phyloP scores from a whole-genome alignment of 1,284 basidiomycete genomes.

The Rhodotorula sp. region DNA sequence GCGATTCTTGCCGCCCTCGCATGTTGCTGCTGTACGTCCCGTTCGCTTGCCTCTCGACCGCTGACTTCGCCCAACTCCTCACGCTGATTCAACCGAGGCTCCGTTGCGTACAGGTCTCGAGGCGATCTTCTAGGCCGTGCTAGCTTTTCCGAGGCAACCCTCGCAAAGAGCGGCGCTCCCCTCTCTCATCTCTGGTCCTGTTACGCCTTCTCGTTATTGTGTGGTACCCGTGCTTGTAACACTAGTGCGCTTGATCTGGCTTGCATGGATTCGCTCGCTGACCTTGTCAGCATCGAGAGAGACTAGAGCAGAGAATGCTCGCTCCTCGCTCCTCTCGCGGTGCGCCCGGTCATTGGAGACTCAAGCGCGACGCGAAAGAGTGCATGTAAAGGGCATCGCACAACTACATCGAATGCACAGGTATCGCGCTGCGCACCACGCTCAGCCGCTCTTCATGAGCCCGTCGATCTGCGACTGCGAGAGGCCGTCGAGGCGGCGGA shows the following conservation, averaged over 20 bases:
- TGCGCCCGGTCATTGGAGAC: no score
- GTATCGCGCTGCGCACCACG: background rate
- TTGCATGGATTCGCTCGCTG: no score
- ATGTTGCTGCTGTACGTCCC: background rate
- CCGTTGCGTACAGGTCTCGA: conserved; percentile 31
- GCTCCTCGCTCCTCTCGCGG: no score
- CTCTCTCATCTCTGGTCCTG: background rate
- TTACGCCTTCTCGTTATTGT: background rate
- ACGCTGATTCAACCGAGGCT: no score
- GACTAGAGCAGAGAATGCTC: no score
- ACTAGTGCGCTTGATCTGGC: no score
- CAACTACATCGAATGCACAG: background rate
- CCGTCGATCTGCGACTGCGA: conserved; percentile 73
- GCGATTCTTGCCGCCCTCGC: background rate
- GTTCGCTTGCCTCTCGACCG: no score
- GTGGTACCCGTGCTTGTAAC: background rate
- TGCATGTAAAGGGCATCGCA: background rate
- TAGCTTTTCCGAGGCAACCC: background rate
- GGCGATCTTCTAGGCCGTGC: conserved; percentile 15
- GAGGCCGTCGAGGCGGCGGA: conserved; percentile 77
- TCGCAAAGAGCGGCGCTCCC: no score
- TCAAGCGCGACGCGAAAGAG: no score
- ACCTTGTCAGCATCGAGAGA: no score
- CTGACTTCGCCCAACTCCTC: no score
- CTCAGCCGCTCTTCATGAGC: conserved; percentile 50